Evolutionary conservation across 768 basidiomycete genomes (phyloP), one percentile per base, ranked within the genome.

Genomic region (Kwoniella mangroviensis): DNA sequence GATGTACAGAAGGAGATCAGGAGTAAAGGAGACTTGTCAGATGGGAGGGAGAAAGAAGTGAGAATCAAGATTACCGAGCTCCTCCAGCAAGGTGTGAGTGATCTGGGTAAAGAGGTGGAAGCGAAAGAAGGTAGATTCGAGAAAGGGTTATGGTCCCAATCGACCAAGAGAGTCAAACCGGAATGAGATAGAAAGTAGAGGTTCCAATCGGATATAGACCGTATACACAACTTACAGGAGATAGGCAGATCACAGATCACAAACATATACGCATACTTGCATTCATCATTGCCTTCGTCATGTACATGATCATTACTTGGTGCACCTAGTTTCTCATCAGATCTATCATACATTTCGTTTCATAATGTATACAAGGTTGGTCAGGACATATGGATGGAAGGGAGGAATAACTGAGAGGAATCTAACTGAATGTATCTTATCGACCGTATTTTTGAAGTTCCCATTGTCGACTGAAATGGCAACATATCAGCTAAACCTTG

Each of bases 51-150:
- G 45, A 75, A 83, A 13, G 67, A 73, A 49, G 79, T 88, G 59
- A 84, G 90, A 68, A 87, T 87, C 63, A 84, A 86, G 69, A 84
- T 91, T 26, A 89, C 88, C 3, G 84, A 85, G 17, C 74, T 87
- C 26, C 73, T 91, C 43, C 73, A 80, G 63, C 72, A 77, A 24
- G 80, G 75, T 41, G 53, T 84, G 65, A 67, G 70, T 66, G 63
- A 69, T 55, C 55, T 84, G 45, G 84, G 84, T 0, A 60, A 69
- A 58, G 59, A 62, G 49, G 76, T 80, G 5, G 76, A 78, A 55
- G 62, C 66, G 56, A 62, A 65, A 28, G 80, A 83, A 71, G 82
- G 82, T 40, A 73, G 79, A 60, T 77, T 75, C 49, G 80, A 77
- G 52, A 73, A 70, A 54, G 73, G 75, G 0, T 64, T 73, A 53